Evolutionary conservation across 495 filamentous ascomycete genomes (phyloP).

Genomic region (Lophiotrema nucula): DNA sequence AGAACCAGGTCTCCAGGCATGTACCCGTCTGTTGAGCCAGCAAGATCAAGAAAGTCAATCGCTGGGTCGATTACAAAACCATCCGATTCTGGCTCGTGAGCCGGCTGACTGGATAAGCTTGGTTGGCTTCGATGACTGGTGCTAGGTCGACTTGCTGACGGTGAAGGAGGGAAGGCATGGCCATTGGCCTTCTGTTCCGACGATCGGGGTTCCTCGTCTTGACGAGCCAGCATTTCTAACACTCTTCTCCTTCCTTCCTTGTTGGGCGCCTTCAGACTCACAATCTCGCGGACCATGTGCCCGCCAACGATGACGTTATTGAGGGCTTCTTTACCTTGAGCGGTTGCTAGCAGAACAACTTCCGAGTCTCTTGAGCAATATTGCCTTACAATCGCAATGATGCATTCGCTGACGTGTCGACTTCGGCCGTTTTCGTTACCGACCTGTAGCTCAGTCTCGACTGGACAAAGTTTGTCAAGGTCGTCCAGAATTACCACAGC

Average conservation of each 20-base stretch:
- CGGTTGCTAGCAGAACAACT: conserved; percentile 85
- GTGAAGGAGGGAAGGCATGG: conserved; percentile 26
- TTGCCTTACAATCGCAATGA: conserved; percentile 78
- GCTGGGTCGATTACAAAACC: conserved; percentile 67
- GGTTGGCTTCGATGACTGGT: conserved; percentile 48
- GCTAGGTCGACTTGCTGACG: conserved; percentile 20
- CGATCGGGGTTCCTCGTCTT: conserved; percentile 40
- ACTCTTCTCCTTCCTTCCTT: conserved; percentile 85
- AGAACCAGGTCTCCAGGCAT: conserved; percentile 93
- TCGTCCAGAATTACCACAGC: conserved; percentile 87
- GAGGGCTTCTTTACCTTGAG: conserved; percentile 77
- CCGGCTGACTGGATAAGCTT: conserved; percentile 51
- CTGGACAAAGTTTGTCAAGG: conserved; percentile 85
- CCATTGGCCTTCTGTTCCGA: conserved; percentile 43
- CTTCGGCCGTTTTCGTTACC: conserved; percentile 89
- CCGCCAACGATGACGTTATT: conserved; percentile 44
- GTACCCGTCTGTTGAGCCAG: conserved; percentile 91
- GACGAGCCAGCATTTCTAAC: conserved; percentile 64
- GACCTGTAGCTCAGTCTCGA: conserved; percentile 88
- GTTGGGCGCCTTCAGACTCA: conserved; percentile 82
- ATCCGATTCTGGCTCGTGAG: conserved; percentile 9
- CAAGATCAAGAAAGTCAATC: conserved; percentile 90
- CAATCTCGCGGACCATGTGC: conserved; percentile 45
- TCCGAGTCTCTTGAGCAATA: conserved; percentile 73
- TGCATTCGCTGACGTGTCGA: conserved; percentile 83